Base-by-base conservation (phyloP, 1,139 yeast genomes). In the Scheffersomyces stambukii region DNA sequence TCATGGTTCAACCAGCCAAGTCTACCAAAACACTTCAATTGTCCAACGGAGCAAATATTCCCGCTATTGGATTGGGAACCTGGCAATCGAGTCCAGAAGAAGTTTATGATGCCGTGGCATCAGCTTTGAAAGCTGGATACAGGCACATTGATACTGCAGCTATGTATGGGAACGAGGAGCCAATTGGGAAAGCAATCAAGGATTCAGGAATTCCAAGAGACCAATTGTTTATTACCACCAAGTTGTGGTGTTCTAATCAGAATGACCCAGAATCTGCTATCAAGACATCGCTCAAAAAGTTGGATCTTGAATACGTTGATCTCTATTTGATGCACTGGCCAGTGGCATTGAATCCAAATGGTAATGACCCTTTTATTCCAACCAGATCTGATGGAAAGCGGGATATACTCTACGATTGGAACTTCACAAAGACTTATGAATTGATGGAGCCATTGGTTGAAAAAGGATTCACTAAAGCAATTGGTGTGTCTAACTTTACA, bases 251-350 rank as follows among this genome's bases (percentile, higher is more conserved):
- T 35, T 60, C 78, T 17, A 76, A 71, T 48, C 84, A 79, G 45
- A 61, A 67, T 41, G 60, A 73, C 29, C 78, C 80, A 17, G 75
- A 56, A 23, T 61, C 50, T 26, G 81, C 79, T 6, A 58, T 84
- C 31, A 69, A 75, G 23, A 57, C 48, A 30, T 77, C 89, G 5
- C 66, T 86, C 48, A 50, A 67, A 43, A 72, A 75, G 43, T 63
- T 84, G 42, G 78, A 78, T 3, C 57, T 82, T 45, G 89, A 81
- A 28, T 85, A 85, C 46, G 79, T 86, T 33, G 95, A 86, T 50
- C 62, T 85, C 42, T 79, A 78, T 52, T 65, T 86, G 53, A 70
- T 82, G 48, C 95, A 86, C 58, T 84, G 91, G 93, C 95, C 95
- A 5, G 68, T 74, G 26, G 65, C 81, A 2, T 49, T 75, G 36